Conservation (phyloP, 1,139 yeast genomes). For the Zygoascus hellenicus region DNA sequence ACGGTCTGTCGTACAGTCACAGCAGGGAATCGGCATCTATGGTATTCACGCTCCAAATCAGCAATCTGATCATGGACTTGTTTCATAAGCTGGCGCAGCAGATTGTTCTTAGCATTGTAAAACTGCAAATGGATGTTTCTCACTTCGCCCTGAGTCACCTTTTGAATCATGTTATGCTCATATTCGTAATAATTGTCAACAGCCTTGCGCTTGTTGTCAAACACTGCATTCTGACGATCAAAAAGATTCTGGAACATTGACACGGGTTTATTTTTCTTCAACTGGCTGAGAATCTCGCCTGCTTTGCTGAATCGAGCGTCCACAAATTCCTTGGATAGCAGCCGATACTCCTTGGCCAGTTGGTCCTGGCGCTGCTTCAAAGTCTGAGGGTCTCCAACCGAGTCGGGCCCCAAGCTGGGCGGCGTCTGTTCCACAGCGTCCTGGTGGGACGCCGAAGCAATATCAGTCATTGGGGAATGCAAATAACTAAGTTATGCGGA, state of each 20-base stretch:
- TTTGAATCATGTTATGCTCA: constrained; percentile 22
- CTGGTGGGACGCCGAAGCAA: too few relatives aligned
- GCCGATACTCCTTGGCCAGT: constrained; percentile 27
- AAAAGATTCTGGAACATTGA: constrained; percentile 21
- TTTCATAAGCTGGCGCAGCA: constrained; percentile 23
- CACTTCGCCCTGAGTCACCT: constrained; percentile 26
- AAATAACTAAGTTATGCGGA: too few relatives aligned
- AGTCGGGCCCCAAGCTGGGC: neutral
- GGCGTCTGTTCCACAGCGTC: too few relatives aligned
- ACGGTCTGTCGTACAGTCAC: constrained; percentile 11
- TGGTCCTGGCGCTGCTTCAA: constrained; percentile 24
- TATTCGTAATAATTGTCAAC: constrained; percentile 19
- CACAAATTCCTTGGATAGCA: constrained; percentile 27
- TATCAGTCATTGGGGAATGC: too few relatives aligned
- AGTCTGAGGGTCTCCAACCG: neutral
- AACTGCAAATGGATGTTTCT: constrained; percentile 30
- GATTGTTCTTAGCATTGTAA: constrained; percentile 20
- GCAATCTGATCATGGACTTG: constrained; percentile 20
- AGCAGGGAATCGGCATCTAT: constrained; percentile 13
- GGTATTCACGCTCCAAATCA: constrained; percentile 24
- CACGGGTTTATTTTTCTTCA: constrained; percentile 23
- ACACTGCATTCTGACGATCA: constrained; percentile 21
- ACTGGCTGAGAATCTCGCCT: constrained; percentile 25
- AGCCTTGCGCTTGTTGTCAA: constrained; percentile 19
- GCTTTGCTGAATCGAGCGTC: constrained; percentile 29